Percentiles rank a stretch among this genome's conserved stretches.
These are phyloP conservation scores for Olyra latifolia DNA, from an alignment of 176 grass and related monocot genomes.

Conservation along the genomic window DNA sequence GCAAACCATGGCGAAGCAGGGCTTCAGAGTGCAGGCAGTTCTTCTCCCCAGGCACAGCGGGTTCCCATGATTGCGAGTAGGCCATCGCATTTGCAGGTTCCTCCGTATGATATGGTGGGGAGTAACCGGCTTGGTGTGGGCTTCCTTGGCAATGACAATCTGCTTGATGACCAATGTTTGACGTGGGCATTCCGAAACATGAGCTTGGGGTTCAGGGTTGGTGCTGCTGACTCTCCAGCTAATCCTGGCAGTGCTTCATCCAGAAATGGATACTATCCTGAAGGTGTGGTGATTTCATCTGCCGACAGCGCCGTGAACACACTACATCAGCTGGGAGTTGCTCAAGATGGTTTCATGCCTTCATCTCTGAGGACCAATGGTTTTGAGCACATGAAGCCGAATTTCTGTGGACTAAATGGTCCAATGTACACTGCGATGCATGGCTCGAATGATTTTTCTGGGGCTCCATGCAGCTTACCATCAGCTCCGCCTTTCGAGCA, in stretches of 20 bases:
- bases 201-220: conserved; percentile 34
- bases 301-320: not conserved
- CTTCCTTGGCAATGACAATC: not conserved
- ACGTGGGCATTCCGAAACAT: conserved; percentile 36
- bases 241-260: not conserved
- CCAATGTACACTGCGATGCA: conserved; percentile 4
- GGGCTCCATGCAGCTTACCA: not conserved
- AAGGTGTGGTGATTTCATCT: not conserved
- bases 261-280: not conserved
- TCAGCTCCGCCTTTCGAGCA: conserved; percentile 24
- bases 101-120: not conserved
- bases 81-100: not conserved
- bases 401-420: not conserved
- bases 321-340: not conserved
- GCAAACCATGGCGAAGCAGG: not conserved
- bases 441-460: conserved; percentile 6
- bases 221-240: not conserved
- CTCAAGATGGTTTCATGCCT: conserved; percentile 9
- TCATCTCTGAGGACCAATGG: conserved; percentile 21
- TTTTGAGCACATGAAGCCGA: conserved; percentile 20
- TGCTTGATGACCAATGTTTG: conserved; percentile 45
- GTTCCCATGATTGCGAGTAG: not conserved
- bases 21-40: not conserved
- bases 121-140: not conserved
- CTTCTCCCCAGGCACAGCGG: not conserved